phyloP scores from a whole-genome alignment of 2,329 filamentous ascomycete species.

The Neospermospora avenae region DNA sequence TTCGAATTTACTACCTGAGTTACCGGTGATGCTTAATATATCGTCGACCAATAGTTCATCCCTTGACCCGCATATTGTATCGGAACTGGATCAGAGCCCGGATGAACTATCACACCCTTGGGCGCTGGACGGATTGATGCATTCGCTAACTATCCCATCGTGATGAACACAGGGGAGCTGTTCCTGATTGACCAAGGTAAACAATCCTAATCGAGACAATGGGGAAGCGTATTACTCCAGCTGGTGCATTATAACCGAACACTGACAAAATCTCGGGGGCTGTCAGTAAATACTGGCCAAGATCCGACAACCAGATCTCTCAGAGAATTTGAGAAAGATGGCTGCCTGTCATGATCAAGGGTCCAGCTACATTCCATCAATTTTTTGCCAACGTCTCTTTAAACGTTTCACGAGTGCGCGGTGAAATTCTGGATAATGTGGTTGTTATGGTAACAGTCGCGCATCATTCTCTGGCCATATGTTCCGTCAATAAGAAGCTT shows the following conservation, averaged over 20 bases:
- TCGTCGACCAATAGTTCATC: neutral
- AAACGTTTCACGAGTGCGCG: neutral
- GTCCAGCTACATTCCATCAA: constrained; percentile 4
- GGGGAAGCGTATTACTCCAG: neutral
- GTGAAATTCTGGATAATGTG: neutral
- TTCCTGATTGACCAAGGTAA: constrained; percentile 8
- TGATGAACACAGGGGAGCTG: constrained; percentile 2
- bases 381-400: constrained; percentile 5
- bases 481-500: constrained; percentile 4
- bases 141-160: neutral
- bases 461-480: constrained; percentile 6
- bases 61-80: neutral
- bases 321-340: constrained; percentile 4
- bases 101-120: neutral
- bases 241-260: neutral
- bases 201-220: neutral
- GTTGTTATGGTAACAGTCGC: constrained; percentile 1
- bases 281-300: constrained; percentile 1
- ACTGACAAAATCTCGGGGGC: neutral
- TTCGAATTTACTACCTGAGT: neutral
- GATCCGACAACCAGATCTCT: neutral
- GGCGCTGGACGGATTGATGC: neutral
- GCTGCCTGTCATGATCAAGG: constrained; percentile 5
- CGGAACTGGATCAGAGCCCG: neutral
- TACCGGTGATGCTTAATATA: neutral